Base-by-base conservation (phyloP, 2,329 filamentous ascomycete species). In the Fusarium goolgardi region DNA sequence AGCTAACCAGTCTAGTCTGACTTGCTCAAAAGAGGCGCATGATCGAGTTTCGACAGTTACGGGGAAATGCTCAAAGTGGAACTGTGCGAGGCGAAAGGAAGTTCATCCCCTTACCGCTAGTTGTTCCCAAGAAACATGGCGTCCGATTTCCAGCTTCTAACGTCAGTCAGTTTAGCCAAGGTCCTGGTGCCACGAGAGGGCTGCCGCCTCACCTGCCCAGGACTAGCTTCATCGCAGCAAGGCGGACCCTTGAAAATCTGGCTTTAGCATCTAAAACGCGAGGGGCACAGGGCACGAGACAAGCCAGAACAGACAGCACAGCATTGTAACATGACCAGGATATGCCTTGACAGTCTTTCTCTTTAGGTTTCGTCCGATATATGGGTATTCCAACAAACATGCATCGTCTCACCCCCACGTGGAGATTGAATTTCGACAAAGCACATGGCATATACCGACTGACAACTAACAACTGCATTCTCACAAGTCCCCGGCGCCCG, bases 91-190 rank as follows among this genome's bases (percentile, higher is more conserved):
- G 35, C 47, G 40, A 56, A 57, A 44, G 39, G 55, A 56, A 52
- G 47, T 59, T 41, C 50, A 52, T 62, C 58, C 56, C 56, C 58
- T 72, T 72, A 72, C 71, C 71, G 71, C 70, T 70, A 71, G 70
- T 72, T 72, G 61, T 41, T 68, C 57, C 20, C 45, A 64, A 49
- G 55, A 58, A 50, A 43, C 34, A 71, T 65, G 59, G 69, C 51
- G 63, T 66, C 60, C 31, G 41, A 55, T 54, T 59, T 61, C 53
- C 62, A 69, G 46, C 64, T 58, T 32, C 47, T 21, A 51, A 51
- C 47, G 47, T 51, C n/a, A 39, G 34, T 20, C 35, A 21, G 35
- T 39, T 47, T 47, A 64, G 60, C 52, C 52, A 66, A 55, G 56
- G 52, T 45, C 50, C 55, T 62, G 31, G 56, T 72, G 59, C 70